phyloP scores from a whole-genome alignment of 768 basidiomycete species.

The Termitomyces heimii region DNA sequence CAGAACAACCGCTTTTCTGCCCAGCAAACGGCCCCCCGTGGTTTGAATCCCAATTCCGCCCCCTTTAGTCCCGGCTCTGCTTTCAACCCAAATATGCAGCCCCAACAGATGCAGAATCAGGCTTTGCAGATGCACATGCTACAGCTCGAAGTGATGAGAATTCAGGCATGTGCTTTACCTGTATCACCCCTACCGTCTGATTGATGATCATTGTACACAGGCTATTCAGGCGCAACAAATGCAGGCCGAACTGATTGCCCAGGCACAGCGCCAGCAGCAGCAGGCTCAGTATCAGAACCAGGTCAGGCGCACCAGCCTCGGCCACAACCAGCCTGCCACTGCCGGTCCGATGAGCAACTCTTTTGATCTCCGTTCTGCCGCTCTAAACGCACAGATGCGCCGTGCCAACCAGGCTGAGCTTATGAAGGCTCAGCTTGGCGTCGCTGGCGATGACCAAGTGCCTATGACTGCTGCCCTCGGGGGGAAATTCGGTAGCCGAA shows the following conservation, averaged over 20 bases:
- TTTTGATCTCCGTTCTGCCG: slow-evolving; percentile 59
- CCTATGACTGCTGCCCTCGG: slow-evolving; percentile 81
- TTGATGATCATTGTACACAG: slow-evolving; percentile 25
- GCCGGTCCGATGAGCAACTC: slow-evolving; percentile 61
- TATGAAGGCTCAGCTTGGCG: slow-evolving; percentile 53
- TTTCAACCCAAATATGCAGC: slow-evolving; percentile 40
- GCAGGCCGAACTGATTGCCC: slow-evolving; percentile 65
- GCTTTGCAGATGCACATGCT: slow-evolving; percentile 80
- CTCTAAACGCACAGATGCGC: slow-evolving; percentile 54
- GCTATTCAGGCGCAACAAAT: slow-evolving; percentile 71
- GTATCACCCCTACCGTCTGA: not conserved
- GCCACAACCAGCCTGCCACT: slow-evolving; percentile 57
- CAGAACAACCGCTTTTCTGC: slow-evolving; percentile 53
- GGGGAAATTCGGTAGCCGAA: slow-evolving; percentile 70
- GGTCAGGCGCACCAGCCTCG: slow-evolving; percentile 41
- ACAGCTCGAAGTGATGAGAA: slow-evolving; percentile 75
- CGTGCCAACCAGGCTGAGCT: slow-evolving; percentile 67
- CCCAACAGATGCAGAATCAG: slow-evolving; percentile 46
- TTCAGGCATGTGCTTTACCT: slow-evolving; percentile 52
- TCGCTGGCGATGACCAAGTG: slow-evolving; percentile 48
- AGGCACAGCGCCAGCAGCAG: slow-evolving; percentile 48
- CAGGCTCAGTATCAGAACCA: slow-evolving; percentile 33
- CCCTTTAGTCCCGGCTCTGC: slow-evolving; percentile 45
- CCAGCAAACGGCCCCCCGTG: slow-evolving; percentile 50
- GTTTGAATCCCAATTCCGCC: slow-evolving; percentile 38